These are phyloP conservation scores for Astrothelium macrocarpum DNA, from an alignment of 495 filamentous ascomycete species.

Conservation along the genomic window DNA sequence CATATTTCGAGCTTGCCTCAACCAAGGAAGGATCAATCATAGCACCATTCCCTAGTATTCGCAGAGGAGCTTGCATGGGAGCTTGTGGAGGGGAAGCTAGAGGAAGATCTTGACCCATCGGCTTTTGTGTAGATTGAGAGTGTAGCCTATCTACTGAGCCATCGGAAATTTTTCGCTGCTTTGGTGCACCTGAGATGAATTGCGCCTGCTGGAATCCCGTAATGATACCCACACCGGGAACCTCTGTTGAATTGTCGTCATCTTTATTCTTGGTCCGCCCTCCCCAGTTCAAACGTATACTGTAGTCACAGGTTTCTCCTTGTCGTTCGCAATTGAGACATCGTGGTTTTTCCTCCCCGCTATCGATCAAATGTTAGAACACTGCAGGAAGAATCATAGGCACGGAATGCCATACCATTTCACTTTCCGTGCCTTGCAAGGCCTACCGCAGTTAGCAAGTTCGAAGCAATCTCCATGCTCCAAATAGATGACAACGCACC, in stretches of 20 bases:
- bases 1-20: conserved; percentile 6
- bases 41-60: conserved; percentile 5
- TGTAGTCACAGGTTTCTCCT: conserved; percentile 76
- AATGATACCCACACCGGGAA: conserved; percentile 5
- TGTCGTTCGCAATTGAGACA: conserved; percentile 71
- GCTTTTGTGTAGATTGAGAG: background rate
- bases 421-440: conserved; percentile 76
- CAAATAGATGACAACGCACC: conserved; percentile 41
- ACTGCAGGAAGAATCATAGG: background rate
- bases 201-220: conserved; percentile 3
- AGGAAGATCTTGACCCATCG: background rate
- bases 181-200: background rate
- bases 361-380: conserved; percentile 8
- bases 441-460: conserved; percentile 39
- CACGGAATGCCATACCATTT: conserved; percentile 52
- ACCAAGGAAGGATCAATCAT: conserved; percentile 23
- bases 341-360: conserved; percentile 66
- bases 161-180: background rate
- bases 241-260: conserved; percentile 9
- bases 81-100: no score
- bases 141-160: background rate
- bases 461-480: background rate
- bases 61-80: background rate
- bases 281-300: conserved; percentile 76
- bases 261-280: conserved; percentile 49